Evolutionary conservation across 2,329 filamentous ascomycete genomes (phyloP).

Genomic region (Aureobasidium sp.): DNA sequence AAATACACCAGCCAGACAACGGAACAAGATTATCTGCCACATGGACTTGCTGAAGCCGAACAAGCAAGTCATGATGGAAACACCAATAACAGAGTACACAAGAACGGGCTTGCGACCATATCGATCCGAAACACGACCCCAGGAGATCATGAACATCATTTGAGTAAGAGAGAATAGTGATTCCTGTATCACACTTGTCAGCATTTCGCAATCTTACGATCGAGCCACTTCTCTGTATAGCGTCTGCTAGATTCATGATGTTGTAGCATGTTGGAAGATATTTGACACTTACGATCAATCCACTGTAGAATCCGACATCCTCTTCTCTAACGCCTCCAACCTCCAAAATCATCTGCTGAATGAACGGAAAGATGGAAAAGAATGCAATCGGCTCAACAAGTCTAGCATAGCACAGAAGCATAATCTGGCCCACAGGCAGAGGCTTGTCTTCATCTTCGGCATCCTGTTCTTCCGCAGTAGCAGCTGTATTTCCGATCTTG

Average conservation of each 20-base stretch:
- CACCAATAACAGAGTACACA: conserved; percentile 56
- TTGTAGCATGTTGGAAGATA: neutral
- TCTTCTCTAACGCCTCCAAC: conserved; percentile 53
- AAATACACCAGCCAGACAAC: conserved; percentile 65
- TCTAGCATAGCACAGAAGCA: conserved; percentile 64
- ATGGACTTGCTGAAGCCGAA: conserved; percentile 62
- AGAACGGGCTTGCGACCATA: conserved; percentile 66
- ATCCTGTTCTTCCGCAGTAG: neutral
- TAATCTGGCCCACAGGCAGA: conserved; percentile 56
- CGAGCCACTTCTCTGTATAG: neutral
- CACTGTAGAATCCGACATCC: conserved; percentile 74
- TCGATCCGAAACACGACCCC: conserved; percentile 61
- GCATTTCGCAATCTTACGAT: neutral
- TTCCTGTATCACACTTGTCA: conserved; percentile 26
- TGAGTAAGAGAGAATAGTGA: conserved; percentile 65
- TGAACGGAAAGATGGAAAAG: conserved; percentile 73
- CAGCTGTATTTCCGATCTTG: neutral
- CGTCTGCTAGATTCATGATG: neutral
- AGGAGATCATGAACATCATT: conserved; percentile 68
- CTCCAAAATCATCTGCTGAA: conserved; percentile 66
- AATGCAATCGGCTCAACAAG: conserved; percentile 72
- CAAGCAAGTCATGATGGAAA: conserved; percentile 51
- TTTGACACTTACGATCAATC: conserved; percentile 47
- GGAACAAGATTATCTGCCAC: conserved; percentile 66
- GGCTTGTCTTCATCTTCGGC: conserved; percentile 37